Base-by-base conservation (phyloP, 2,329 filamentous ascomycete genomes). In the Nakataea oryzae region DNA sequence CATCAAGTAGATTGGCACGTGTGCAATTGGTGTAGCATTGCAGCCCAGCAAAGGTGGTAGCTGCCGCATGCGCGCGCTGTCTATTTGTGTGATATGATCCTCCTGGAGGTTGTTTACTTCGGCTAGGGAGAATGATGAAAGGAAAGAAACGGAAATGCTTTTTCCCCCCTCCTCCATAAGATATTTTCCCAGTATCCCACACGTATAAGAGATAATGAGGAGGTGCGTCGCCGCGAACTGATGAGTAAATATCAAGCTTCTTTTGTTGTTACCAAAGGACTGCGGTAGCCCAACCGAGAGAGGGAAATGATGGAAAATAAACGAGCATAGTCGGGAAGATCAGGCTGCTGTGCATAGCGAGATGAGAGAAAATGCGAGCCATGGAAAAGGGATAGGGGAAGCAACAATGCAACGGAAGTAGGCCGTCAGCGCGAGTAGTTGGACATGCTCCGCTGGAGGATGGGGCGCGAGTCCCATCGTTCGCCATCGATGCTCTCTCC, bases 381-480 rank as follows among this genome's bases (percentile, higher is more conserved):
- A 41, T 1, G 34, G 9, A 17, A 41, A 41, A 41, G 34, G 14
- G 3, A 21, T 17, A 9, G 14, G 1, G 9, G 34, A 41, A 41
- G 34, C 14, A 41, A 14, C 1, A 41, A 21, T 14, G 21, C 13
- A 21, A 41, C 14, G 14, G 6, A 50, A 9, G 41, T 17, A 50
- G 21, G 6, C 21, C 8, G 3, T 59, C 26, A 59, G 28, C 34
- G 54, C 29, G 56, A 32, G 14, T 62, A 62, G 50, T 64, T 65
- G 50, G 67, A 67, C 59, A 64, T 57, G 64, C 69, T 70, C 34
- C 74, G 70, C 63, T 73, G 66, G 58, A 76, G 64, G 4, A 74
- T 60, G 21, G 78, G 78, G 58, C 77, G 70, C 62, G 75, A 73
- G 59, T 79, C 78, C 73, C 75, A 78, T 12, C 66, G 62, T 21